Evolutionary conservation across 164 flowering plant species (phyloP), one percentile per base, ranked within the genome.

Genomic region (Euptelea pleiosperma): DNA sequence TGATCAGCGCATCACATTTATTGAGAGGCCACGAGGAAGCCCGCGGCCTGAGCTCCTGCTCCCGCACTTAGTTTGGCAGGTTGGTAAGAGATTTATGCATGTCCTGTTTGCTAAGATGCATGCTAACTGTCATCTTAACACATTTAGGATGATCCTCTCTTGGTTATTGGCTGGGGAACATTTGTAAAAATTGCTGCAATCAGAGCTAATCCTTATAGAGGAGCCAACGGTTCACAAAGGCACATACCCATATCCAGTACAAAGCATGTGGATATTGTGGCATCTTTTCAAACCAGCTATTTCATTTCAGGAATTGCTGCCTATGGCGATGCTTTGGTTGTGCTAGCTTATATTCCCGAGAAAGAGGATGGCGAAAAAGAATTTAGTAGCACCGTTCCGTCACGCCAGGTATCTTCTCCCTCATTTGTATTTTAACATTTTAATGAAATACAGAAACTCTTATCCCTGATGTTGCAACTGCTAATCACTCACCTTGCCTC

Each of bases 21-120:
- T 94, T 63, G 97, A 94, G 72, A 86, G 89, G 70, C 96, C 99
- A 52, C 82, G 82, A 62, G 89, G 96, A 63, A 88, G 88, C 67
- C 95, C 96, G 33, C 96, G 84, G 31, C 95, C 95, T 53, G 96
- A 86, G 73, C 71, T 88, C 62, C 77, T 88, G 75, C 82, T 80
- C 14, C 99, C 99, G 60, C 95, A 91, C 59, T 70, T 94, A 70
- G 91, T 94, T 65, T 94, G 99, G 99, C 99, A 94, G 97, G 99
- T 94, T 18, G 59, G 88, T 66, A 3, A 48, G 57, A 26, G 18
- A 48, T 40, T 40, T 34, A 34, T 19, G 11, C 5, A 44, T 37
- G 19, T 54, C n/a, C 26, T 44, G 16, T 25, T 29, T 49, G 28
- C 31, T 52, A 14, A 33, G 25, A 25, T 57, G 16, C 56, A 53